phyloP scores from a whole-genome alignment of 2,329 filamentous ascomycete species.

The Pyricularia sp. region DNA sequence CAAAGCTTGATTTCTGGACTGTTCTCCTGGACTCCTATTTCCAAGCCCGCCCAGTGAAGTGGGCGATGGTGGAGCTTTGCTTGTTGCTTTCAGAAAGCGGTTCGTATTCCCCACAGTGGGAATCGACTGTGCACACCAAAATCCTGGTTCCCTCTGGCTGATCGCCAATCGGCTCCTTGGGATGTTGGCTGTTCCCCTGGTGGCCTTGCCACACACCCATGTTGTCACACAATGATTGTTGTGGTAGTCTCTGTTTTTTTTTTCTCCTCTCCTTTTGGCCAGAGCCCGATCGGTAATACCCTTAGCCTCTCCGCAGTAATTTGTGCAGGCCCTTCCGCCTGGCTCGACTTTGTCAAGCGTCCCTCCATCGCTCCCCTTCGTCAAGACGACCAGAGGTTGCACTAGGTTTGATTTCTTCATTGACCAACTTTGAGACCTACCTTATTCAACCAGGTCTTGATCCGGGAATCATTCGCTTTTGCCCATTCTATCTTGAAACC shows the following conservation, averaged over 20 bases:
- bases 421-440: neutral
- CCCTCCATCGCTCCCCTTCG: neutral
- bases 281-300: neutral
- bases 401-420: neutral
- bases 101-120: slow-evolving; percentile 1
- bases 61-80: neutral
- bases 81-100: neutral
- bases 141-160: neutral
- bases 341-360: neutral
- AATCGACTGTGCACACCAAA: neutral
- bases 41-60: neutral
- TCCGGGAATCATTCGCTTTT: slow-evolving; percentile 11
- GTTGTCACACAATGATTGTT: neutral
- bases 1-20: neutral
- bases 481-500: slow-evolving; percentile 15
- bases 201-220: neutral
- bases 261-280: neutral
- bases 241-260: neutral
- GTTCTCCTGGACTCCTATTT: neutral
- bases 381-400: neutral
- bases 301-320: neutral
- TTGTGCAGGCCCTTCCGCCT: neutral
- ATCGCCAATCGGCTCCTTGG: slow-evolving; percentile 1
- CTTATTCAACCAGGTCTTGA: neutral
- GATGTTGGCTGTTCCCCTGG: neutral